phyloP scores from a whole-genome alignment of 148 eudicot species.

The Rheum nobile region DNA sequence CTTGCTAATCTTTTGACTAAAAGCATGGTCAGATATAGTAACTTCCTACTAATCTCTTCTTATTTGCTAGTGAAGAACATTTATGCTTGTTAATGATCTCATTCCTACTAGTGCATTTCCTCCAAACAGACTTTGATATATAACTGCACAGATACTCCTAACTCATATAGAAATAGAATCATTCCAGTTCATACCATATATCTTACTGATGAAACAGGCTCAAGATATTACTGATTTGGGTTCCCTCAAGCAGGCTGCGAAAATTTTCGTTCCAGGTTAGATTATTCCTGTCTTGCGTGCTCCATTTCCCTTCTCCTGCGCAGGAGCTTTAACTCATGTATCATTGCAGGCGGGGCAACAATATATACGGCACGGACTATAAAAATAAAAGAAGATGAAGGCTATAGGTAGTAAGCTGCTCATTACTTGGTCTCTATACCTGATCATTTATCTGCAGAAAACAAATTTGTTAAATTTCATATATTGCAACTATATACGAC shows the following conservation, averaged over 20 bases:
- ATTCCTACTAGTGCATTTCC: neutral
- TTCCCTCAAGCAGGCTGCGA: constrained; percentile 76
- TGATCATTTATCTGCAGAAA: neutral
- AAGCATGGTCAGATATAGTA: neutral
- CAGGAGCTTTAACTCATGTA: neutral
- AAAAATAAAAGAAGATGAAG: constrained; percentile 82
- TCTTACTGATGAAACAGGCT: constrained; percentile 42
- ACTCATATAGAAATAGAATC: too few relatives aligned
- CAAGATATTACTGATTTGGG: constrained; percentile 76
- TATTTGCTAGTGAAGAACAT: neutral
- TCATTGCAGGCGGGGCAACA: constrained; percentile 51
- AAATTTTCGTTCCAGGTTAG: constrained; percentile 79
- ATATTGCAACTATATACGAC: neutral
- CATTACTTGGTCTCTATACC: neutral
- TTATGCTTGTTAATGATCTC: neutral
- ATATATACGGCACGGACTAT: constrained; percentile 62
- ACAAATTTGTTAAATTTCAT: neutral
- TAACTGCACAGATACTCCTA: neutral
- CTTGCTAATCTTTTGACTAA: neutral
- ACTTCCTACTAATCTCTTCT: too few relatives aligned
- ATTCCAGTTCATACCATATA: neutral
- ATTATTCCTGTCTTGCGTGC: neutral
- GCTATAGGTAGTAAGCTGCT: constrained; percentile 40
- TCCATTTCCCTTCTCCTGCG: neutral
- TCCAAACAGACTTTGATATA: neutral